Evolutionary conservation across 176 grass and related monocot genomes (phyloP), one percentile per base, ranked within the genome.

Genomic region (Cenchrus americanus): DNA sequence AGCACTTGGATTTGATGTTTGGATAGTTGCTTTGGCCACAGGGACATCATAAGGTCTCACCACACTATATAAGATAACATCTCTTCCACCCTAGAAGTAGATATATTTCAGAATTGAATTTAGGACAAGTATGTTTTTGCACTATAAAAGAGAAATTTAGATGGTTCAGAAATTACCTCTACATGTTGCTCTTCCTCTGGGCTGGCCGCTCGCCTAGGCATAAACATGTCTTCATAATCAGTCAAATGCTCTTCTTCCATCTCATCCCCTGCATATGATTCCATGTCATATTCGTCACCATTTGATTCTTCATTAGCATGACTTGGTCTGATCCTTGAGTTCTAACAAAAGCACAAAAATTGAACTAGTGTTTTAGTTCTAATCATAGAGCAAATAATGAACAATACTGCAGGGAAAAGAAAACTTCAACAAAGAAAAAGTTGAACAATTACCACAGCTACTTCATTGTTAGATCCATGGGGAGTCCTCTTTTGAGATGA

Each of bases 401-500:
- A 46, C 21, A 43, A 7, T 23, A 70, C 6, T 47, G 32, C 32
- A 59, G 5, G 12, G 2, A 40, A 6, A 60, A 60, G 15, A 9
- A 23, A 60, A 22, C 13, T 4, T 14, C 27, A 1, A 22, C 12
- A 59, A 8, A 59, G 10, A 43, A 42, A 76, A 76, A 42, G 21
- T 14, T 58, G n/a, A 57, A 4, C 0, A 75, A 6, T 41, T 75
- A 40, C 2, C 32, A 75, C 30, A 6, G 11, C 0, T 34, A 49
- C 2, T 57, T 27, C 17, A 57, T 37, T 75, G 19, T 75, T 57
- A 41, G 73, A 75, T 58, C 73, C 73, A 58, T 75, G 10, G 1
- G 73, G 73, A 75, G 72, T 75, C 30, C 32, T 75, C 6, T 40
- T 75, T 76, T 76, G 30, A 48, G 46, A 48, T 48, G 46, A 11